Conservation (phyloP, 2,329 filamentous ascomycete genomes). For the Pleoardoris graminearum region DNA sequence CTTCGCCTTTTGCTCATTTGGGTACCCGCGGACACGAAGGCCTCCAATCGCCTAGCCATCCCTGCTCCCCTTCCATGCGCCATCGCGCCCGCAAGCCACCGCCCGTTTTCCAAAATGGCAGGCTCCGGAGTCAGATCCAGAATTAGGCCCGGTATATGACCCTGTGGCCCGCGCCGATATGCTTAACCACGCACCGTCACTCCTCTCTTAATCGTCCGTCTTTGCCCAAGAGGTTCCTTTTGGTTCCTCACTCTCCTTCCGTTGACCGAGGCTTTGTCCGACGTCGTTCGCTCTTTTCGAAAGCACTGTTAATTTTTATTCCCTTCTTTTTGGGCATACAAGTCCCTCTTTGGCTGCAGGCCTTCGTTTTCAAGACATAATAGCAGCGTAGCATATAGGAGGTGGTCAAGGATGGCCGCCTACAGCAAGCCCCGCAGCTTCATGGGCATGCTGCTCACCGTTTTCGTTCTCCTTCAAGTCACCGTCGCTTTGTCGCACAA, state of each 20-base stretch:
- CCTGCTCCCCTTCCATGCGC: slow-evolving; percentile 19
- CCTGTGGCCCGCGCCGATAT: slow-evolving; percentile 29
- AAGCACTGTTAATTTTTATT: slow-evolving; percentile 16
- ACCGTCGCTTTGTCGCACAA: slow-evolving; percentile 36
- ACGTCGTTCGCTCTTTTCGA: slow-evolving; percentile 43
- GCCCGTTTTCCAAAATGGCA: slow-evolving; percentile 26
- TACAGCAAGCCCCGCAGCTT: slow-evolving; percentile 41
- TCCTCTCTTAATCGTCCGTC: slow-evolving; percentile 37
- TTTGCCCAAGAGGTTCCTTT: slow-evolving; percentile 33
- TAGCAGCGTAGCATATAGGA: slow-evolving; percentile 11
- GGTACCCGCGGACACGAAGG: slow-evolving; percentile 11
- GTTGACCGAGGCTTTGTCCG: slow-evolving; percentile 35
- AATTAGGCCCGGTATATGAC: slow-evolving; percentile 37
- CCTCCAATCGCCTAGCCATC: slow-evolving; percentile 23
- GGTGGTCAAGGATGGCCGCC: slow-evolving; percentile 34
- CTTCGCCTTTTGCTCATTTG: slow-evolving; percentile 26
- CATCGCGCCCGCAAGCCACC: slow-evolving; percentile 25
- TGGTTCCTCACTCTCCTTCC: slow-evolving; percentile 20
- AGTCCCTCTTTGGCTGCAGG: slow-evolving; percentile 4
- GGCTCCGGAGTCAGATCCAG: slow-evolving; percentile 15
- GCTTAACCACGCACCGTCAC: slow-evolving; percentile 23
- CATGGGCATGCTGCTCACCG: slow-evolving; percentile 38
- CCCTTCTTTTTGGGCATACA: slow-evolving; percentile 6
- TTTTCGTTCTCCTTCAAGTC: slow-evolving; percentile 40
- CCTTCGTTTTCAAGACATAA: slow-evolving; percentile 5